Evolutionary conservation across 1,139 yeast species (phyloP).

Genomic region (Petasospora rhodanensis): DNA sequence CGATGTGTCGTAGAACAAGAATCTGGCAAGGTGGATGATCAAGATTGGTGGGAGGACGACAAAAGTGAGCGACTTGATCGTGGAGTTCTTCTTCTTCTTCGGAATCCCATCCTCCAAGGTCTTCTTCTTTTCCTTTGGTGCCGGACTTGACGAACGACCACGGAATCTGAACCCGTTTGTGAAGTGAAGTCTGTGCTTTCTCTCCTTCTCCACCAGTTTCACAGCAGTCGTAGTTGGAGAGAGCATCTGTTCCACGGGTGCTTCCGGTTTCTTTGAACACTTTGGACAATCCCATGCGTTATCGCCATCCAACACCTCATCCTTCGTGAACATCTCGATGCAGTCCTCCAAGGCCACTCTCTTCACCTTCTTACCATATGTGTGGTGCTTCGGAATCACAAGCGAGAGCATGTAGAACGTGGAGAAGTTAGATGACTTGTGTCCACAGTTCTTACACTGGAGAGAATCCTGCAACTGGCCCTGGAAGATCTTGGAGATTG

Average conservation of each 20-base stretch:
- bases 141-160: slow-evolving; percentile 24
- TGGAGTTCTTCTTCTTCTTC: slow-evolving; percentile 19
- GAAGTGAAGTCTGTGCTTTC: slow-evolving; percentile 20
- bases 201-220: slow-evolving; percentile 13
- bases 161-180: slow-evolving; percentile 19
- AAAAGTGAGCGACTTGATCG: slow-evolving; percentile 56
- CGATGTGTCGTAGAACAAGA: slow-evolving; percentile 49
- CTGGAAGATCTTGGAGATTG: slow-evolving; percentile 58
- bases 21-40: slow-evolving; percentile 61
- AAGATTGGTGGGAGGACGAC: slow-evolving; percentile 61
- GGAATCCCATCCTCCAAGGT: background rate
- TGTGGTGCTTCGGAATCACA: slow-evolving; percentile 51
- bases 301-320: slow-evolving; percentile 65
- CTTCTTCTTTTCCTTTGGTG: slow-evolving; percentile 11
- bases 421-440: slow-evolving; percentile 51
- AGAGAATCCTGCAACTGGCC: slow-evolving; percentile 66
- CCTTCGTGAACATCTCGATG: slow-evolving; percentile 59
- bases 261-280: slow-evolving; percentile 40
- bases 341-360: slow-evolving; percentile 53
- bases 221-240: background rate
- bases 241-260: too few species aligned
- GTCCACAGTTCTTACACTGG: slow-evolving; percentile 60
- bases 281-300: slow-evolving; percentile 79
- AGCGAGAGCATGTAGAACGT: slow-evolving; percentile 62
- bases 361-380: slow-evolving; percentile 29